These are phyloP conservation scores for Fusarium denticulatum DNA, from an alignment of 2,329 filamentous ascomycete species.

Conservation along the genomic window DNA sequence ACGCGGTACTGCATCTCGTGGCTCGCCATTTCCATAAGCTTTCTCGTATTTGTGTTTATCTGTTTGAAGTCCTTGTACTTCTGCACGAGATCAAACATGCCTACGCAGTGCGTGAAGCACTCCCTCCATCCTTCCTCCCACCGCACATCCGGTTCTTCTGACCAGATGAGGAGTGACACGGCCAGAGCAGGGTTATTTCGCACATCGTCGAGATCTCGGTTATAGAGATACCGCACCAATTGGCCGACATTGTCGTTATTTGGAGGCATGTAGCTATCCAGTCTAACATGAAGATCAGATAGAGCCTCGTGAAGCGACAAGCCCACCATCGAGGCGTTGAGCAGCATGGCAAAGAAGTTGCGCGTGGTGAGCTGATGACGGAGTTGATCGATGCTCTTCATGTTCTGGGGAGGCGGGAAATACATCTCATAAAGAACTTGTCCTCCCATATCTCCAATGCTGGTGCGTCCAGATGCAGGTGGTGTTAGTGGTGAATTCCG, in stretches of 20 bases:
- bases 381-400: constrained; percentile 59
- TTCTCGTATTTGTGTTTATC: constrained; percentile 69
- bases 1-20: constrained; percentile 71
- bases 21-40: constrained; percentile 69
- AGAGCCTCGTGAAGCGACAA: constrained; percentile 71
- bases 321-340: constrained; percentile 72
- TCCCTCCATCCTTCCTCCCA: constrained; percentile 76
- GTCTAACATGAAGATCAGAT: constrained; percentile 67
- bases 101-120: constrained; percentile 72
- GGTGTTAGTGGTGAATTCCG: constrained; percentile 34
- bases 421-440: constrained; percentile 71
- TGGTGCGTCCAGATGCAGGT: constrained; percentile 56
- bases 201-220: constrained; percentile 70
- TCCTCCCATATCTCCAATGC: constrained; percentile 54
- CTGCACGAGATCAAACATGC: constrained; percentile 68
- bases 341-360: constrained; percentile 74
- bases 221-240: constrained; percentile 69
- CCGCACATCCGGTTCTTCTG: constrained; percentile 67
- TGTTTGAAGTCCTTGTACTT: constrained; percentile 64
- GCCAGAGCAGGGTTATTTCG: constrained; percentile 69
- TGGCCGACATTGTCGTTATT: constrained; percentile 66
- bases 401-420: constrained; percentile 65
- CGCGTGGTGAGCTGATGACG: constrained; percentile 73
- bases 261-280: constrained; percentile 67
- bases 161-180: constrained; percentile 71